Evolutionary conservation across 2,329 filamentous ascomycete genomes (phyloP).

Genomic region (Fusarium chuoi): DNA sequence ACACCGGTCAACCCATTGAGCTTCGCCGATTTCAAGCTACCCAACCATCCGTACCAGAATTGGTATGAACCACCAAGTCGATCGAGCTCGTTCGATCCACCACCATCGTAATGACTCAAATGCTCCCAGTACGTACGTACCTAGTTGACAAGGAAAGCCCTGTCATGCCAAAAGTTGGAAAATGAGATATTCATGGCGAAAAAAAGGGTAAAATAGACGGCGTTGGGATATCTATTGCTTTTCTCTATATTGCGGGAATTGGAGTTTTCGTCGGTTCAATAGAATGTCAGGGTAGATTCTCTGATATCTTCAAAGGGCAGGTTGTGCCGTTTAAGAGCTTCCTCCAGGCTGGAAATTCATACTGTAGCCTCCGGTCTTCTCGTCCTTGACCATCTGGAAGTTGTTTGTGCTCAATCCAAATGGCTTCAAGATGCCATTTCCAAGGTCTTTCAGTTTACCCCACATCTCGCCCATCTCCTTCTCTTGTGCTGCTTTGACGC

Average conservation of each 20-base stretch:
- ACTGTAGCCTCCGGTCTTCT: conserved; percentile 89
- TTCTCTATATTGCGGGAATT: conserved; percentile 18
- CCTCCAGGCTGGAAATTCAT: conserved; percentile 77
- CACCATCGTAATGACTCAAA: conserved; percentile 6
- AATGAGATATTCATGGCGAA: background rate
- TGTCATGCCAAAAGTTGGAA: background rate
- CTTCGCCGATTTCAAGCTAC: conserved; percentile 79
- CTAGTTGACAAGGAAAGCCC: background rate
- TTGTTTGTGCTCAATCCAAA: conserved; percentile 95
- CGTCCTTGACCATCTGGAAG: conserved; percentile 93
- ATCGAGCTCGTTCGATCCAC: conserved; percentile 25
- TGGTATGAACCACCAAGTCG: conserved; percentile 80
- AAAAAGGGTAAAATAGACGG: conserved; percentile 16
- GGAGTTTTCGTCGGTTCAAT: background rate
- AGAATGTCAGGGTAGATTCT: background rate
- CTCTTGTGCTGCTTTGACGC: conserved; percentile 82
- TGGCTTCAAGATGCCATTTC: conserved; percentile 90
- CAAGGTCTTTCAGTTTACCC: conserved; percentile 92
- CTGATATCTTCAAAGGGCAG: background rate
- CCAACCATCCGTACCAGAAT: conserved; percentile 83
- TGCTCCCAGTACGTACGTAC: background rate
- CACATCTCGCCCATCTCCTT: conserved; percentile 96
- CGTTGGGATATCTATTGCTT: conserved; percentile 30
- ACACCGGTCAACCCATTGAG: conserved; percentile 74
- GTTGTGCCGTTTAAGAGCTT: conserved; percentile 18